A percentile compares a stretch with the other conserved stretches of the same genome.
These are phyloP conservation scores for Marvania coccoides DNA, from an alignment of 139 green algal genomes.

Conservation along the genomic window DNA sequence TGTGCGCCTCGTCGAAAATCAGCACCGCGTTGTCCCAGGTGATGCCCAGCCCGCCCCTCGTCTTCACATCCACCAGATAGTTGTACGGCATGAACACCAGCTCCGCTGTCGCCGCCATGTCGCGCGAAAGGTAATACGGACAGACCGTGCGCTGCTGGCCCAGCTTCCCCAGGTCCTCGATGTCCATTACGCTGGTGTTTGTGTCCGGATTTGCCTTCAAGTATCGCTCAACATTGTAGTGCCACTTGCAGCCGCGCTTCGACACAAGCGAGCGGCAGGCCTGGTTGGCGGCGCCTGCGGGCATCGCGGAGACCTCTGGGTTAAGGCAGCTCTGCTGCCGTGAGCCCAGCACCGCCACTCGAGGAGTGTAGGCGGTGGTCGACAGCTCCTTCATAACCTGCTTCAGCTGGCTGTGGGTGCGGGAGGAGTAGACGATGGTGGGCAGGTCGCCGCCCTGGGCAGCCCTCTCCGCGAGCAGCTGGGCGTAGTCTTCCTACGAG, in stretches of 20 bases:
- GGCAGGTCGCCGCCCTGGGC: constrained; percentile 28
- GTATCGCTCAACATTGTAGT: constrained; percentile 34
- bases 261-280: constrained; percentile 60
- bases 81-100: constrained; percentile 96
- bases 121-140: constrained; percentile 71
- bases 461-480: constrained; percentile 10
- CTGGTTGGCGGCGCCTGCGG: constrained; percentile 47
- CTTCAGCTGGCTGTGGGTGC: constrained; percentile 90
- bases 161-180: constrained; percentile 82
- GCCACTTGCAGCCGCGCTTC: constrained; percentile 56
- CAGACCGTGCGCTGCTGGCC: constrained; percentile 44
- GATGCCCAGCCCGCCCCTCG: constrained; percentile 51
- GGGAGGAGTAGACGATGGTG: constrained; percentile 82
- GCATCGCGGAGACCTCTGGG: constrained; percentile 33
- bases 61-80: constrained; percentile 68
- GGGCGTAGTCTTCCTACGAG: constrained; percentile 26
- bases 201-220: constrained; percentile 35
- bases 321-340: constrained; percentile 81
- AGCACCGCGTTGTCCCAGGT: constrained; percentile 67
- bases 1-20: constrained; percentile 97
- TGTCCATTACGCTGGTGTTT: constrained; percentile 52
- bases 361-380: constrained; percentile 69
- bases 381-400: constrained; percentile 91
- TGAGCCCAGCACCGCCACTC: constrained; percentile 70
- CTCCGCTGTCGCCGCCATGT: constrained; percentile 59